Evolutionary conservation across 768 basidiomycete genomes (phyloP).

Genomic region (Sistotremastrum niveocremeum): DNA sequence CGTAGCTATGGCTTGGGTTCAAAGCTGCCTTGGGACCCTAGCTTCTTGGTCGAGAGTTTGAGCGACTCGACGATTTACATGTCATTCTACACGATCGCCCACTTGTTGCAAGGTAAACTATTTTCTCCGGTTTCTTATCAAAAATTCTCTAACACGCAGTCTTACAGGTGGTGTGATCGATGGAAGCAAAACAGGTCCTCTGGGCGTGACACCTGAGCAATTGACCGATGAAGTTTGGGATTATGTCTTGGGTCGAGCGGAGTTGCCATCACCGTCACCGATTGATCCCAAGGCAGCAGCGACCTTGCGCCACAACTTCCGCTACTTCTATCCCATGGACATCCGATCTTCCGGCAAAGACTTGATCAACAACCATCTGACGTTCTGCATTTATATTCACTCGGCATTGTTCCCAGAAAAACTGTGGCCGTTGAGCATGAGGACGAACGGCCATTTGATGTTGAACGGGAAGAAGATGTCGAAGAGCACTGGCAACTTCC

Average conservation of each 20-base stretch:
- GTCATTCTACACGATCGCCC: slow-evolving; percentile 92
- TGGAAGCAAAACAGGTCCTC: slow-evolving; percentile 64
- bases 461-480: slow-evolving; percentile 99
- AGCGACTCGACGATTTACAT: slow-evolving; percentile 98
- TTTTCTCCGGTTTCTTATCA: not conserved
- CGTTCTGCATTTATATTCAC: slow-evolving; percentile 90
- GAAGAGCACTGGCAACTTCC: slow-evolving; percentile 90
- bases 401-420: slow-evolving; percentile 82
- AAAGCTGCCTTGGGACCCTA: slow-evolving; percentile 90
- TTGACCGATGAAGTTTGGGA: slow-evolving; percentile 99
- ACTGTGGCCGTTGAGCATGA: slow-evolving; percentile 85
- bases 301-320: slow-evolving; percentile 76
- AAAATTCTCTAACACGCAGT: slow-evolving; percentile 5
- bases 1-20: slow-evolving; percentile 93
- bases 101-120: slow-evolving; percentile 74
- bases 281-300: slow-evolving; percentile 68
- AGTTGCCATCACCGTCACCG: slow-evolving; percentile 56
- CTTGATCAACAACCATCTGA: slow-evolving; percentile 87
- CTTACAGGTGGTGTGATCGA: slow-evolving; percentile 53
- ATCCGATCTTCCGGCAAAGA: slow-evolving; percentile 97
- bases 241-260: slow-evolving; percentile 70
- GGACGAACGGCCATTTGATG: slow-evolving; percentile 93
- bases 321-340: slow-evolving; percentile 98
- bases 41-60: slow-evolving; percentile 91
- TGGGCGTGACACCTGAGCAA: slow-evolving; percentile 78